These are phyloP conservation scores for Paracamarosporium sp. DNA, from an alignment of 2,329 filamentous ascomycete genomes.

Conservation along the genomic window DNA sequence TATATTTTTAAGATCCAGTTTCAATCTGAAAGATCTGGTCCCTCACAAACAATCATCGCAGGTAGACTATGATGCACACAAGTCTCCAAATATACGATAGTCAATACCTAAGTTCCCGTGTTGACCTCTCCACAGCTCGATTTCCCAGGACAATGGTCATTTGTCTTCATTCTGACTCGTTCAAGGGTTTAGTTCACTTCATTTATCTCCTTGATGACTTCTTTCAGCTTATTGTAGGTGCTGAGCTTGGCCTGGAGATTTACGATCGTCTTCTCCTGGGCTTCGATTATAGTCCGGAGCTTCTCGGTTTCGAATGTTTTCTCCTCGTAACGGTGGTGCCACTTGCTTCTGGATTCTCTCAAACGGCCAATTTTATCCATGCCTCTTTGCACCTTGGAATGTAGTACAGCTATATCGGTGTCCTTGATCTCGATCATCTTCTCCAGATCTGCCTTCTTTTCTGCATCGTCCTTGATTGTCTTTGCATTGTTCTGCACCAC, in stretches of 20 bases:
- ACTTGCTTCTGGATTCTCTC: no score
- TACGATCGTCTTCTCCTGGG: not conserved
- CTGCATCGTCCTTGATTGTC: no score
- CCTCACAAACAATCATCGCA: no score
- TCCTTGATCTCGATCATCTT: not conserved
- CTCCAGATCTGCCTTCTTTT: not conserved
- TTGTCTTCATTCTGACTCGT: not conserved
- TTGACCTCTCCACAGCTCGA: not conserved
- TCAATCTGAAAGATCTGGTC: no score
- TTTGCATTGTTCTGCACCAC: no score
- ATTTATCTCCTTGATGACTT: not conserved
- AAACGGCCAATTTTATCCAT: not conserved
- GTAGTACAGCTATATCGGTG: not conserved
- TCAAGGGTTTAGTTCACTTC: not conserved
- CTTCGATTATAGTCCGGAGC: not conserved
- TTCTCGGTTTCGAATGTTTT: not conserved
- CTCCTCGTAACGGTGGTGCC: no score
- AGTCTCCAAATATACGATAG: no score
- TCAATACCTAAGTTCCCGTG: no score
- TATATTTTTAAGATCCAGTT: no score
- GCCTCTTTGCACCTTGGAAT: not conserved
- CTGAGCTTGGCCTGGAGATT: not conserved
- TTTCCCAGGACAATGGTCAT: not conserved
- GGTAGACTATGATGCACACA: no score
- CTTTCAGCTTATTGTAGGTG: not conserved